Evolutionary conservation across 2,329 filamentous ascomycete genomes (phyloP).

Genomic region (Rosellinia necatrix): DNA sequence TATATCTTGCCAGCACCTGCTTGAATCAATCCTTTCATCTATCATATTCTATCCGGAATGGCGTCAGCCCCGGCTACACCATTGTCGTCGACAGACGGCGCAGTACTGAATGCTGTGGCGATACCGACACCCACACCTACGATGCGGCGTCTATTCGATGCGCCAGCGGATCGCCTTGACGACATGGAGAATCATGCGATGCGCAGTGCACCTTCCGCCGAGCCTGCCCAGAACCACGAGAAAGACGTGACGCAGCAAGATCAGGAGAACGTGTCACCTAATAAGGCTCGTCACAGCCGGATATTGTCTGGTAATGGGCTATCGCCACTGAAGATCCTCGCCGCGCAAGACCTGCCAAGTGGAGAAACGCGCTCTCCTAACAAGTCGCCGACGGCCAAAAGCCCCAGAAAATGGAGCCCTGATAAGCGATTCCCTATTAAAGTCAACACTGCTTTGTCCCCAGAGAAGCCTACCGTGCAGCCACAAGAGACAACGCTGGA

Average conservation of each 20-base stretch:
- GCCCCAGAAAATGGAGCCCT: constrained; percentile 51
- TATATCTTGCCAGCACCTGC: background rate
- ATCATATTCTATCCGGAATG: constrained; percentile 10
- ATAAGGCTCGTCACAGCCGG: constrained; percentile 57
- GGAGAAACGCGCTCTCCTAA: constrained; percentile 37
- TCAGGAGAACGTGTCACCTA: constrained; percentile 54
- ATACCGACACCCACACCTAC: constrained; percentile 18
- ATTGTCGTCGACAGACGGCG: constrained; percentile 9
- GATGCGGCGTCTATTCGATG: constrained; percentile 18
- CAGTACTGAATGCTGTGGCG: constrained; percentile 8
- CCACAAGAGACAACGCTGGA: constrained; percentile 53
- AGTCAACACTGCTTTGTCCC: constrained; percentile 43
- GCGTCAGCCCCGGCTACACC: constrained; percentile 21
- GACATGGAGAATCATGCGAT: background rate
- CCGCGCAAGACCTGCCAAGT: constrained; percentile 26
- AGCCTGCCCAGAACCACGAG: constrained; percentile 21
- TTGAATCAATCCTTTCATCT: constrained; percentile 7
- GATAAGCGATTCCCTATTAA: constrained; percentile 67
- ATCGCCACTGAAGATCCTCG: constrained; percentile 62
- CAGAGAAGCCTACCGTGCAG: constrained; percentile 26
- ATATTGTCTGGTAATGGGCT: constrained; percentile 62
- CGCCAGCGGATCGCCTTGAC: background rate
- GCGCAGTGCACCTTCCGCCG: background rate
- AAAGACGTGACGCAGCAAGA: constrained; percentile 30
- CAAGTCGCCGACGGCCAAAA: constrained; percentile 33